Evolutionary conservation across 2,329 filamentous ascomycete genomes (phyloP), one percentile per base, ranked within the genome.

Genomic region (Alternaria ethzedia): DNA sequence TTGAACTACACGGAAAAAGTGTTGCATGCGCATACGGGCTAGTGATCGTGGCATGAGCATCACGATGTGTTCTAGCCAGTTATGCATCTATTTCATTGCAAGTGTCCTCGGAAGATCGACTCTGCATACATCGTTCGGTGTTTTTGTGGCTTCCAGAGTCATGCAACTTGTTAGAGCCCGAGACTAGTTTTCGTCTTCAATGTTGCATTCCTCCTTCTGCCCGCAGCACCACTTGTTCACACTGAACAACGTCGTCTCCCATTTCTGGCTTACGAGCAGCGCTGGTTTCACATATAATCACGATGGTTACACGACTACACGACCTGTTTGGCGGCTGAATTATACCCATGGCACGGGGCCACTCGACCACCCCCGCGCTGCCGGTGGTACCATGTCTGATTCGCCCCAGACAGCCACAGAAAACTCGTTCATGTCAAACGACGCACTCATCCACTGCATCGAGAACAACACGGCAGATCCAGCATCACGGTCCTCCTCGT

Each of bases 371-470:
- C 56, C 56, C 36, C 56, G 17, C 49, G 49, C 28, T n/a, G 25
- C 50, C 23, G 32, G 54, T 57, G 20, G 54, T 57, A 56, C 30
- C 46, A n/a, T 17, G 15, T 50, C 56, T 30, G 26, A 54, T 41
- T 50, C 56, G 59, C 52, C 46, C 26, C n/a, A 45, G 21, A 30
- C 15, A 25, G 30, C 32, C 55, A 58, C 44, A 30, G 65, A 68
- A 70, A 68, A 70, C 50, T 64, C 65, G 68, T 70, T 69, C 65
- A 67, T 63, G 60, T 65, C 70, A 72, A 69, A 59, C 54, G 61
- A 68, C 57, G 43, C 32, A 23, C 50, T 45, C 21, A 41, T 43
- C 45, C 49, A 51, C 32, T 25, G 26, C 36, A 54, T 60, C 49
- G 52, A 28, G 57, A 26, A 7, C 54, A 54, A 51, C 26, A 25